Evolutionary conservation across 169 alveolate species (phyloP).

Genomic region (Cryptosporidium bovis): DNA sequence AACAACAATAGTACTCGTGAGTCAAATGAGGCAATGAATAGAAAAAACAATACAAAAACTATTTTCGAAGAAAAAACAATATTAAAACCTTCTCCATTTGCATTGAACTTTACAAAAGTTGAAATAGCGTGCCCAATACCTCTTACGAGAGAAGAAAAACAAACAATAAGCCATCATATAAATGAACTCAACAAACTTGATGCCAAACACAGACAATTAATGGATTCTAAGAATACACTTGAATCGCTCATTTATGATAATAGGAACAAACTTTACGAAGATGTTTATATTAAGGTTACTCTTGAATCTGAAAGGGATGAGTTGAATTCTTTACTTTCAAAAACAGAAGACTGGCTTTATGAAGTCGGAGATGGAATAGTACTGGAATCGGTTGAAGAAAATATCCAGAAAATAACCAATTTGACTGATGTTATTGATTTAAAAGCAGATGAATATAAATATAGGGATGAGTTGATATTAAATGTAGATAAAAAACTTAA

Average conservation of each 20-base stretch:
- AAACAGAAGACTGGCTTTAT: conserved; percentile 65
- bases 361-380: conserved; percentile 47
- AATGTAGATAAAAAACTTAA: conserved; percentile 52
- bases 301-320: conserved; percentile 57
- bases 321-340: conserved; percentile 7
- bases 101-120: conserved; percentile 30
- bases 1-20: background rate
- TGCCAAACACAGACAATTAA: conserved; percentile 60
- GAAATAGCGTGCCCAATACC: conserved; percentile 45
- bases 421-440: conserved; percentile 15
- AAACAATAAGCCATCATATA: conserved; percentile 52
- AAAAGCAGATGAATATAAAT: conserved; percentile 63
- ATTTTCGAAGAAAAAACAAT: conserved; percentile 41
- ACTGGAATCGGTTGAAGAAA: conserved; percentile 35
- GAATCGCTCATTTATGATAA: conserved; percentile 59
- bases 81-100: conserved; percentile 18
- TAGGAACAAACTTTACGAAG: conserved; percentile 56
- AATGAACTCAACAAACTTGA: conserved; percentile 58
- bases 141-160: conserved; percentile 7
- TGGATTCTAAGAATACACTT: conserved; percentile 58
- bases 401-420: conserved; percentile 9
- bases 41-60: background rate
- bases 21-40: background rate
- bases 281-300: conserved; percentile 52
- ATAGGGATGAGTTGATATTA: conserved; percentile 11